Conservation (phyloP, 352 stramenopile species). For the Pythium dissotocum region DNA sequence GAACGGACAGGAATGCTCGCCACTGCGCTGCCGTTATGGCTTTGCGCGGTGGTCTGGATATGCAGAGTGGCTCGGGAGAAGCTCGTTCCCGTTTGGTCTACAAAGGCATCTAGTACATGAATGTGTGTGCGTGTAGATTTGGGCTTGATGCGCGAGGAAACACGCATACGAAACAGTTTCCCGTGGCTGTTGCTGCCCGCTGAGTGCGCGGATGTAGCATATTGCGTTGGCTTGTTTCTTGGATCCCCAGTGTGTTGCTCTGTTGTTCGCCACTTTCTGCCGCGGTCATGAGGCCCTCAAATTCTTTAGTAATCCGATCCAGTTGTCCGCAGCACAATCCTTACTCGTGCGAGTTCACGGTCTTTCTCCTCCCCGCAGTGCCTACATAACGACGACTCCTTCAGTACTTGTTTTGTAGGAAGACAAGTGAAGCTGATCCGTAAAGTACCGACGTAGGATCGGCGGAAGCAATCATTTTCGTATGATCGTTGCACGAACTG, state of each 20-base stretch:
- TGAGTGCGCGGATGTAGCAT: not conserved
- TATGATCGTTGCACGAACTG: too few relatives aligned
- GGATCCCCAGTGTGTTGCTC: conserved; percentile 18
- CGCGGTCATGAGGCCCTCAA: conserved; percentile 23
- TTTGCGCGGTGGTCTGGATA: conserved; percentile 21
- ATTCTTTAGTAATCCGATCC: conserved; percentile 90
- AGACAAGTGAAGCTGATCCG: too few relatives aligned
- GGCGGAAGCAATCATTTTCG: too few relatives aligned
- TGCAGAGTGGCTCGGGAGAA: conserved; percentile 60
- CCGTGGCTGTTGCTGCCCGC: not conserved
- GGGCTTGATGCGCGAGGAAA: not conserved
- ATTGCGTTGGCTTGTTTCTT: not conserved
- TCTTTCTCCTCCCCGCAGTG: too few relatives aligned
- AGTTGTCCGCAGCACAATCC: conserved; percentile 30
- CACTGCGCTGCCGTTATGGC: not conserved
- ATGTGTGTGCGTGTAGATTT: conserved; percentile 3
- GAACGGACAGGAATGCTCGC: conserved; percentile 41
- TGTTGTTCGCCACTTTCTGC: conserved; percentile 19
- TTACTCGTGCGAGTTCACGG: not conserved
- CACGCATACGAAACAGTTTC: not conserved
- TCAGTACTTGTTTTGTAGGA: too few relatives aligned
- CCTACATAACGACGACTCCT: too few relatives aligned
- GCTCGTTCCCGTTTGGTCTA: conserved; percentile 49
- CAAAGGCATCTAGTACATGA: conserved; percentile 74
- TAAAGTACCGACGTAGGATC: too few relatives aligned